These are phyloP conservation scores for Rhizopus arrhizus DNA, from an alignment of 371 early-diverging fungal genomes.

Conservation along the genomic window DNA sequence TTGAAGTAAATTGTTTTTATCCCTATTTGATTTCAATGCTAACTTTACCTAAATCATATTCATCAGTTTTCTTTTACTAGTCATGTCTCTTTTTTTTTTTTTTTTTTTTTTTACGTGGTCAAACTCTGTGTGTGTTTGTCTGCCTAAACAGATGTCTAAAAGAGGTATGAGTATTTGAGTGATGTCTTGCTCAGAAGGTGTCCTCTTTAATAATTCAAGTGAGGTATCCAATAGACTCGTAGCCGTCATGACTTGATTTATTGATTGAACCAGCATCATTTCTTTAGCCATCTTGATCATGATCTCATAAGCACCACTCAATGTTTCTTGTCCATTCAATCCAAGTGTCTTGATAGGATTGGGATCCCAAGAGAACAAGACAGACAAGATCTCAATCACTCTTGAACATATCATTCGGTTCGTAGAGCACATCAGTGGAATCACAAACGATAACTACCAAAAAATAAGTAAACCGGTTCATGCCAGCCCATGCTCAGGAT, in stretches of 20 bases:
- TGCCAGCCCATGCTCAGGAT: background rate
- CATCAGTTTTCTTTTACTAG: no score
- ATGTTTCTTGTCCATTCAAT: background rate
- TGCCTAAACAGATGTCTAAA: background rate
- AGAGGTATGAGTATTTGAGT: background rate
- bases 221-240: constrained; percentile 1
- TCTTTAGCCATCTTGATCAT: background rate
- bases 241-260: constrained; percentile 8
- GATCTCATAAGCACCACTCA: background rate
- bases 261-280: background rate
- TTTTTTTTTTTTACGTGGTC: no score
- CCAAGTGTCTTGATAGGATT: constrained; percentile 25
- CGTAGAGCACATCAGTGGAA: constrained; percentile 20
- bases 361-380: constrained; percentile 30
- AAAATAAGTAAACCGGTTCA: no score
- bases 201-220: background rate
- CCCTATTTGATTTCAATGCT: constrained; percentile 2
- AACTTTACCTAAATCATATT: background rate
- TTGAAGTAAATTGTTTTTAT: constrained; percentile 10
- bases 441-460: constrained; percentile 18
- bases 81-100: no score
- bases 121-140: background rate
- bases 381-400: constrained; percentile 37
- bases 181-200: background rate
- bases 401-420: constrained; percentile 30